Evolutionary conservation across 73 alveolate species (phyloP).

Genomic region (Paramecium biaurelia): DNA sequence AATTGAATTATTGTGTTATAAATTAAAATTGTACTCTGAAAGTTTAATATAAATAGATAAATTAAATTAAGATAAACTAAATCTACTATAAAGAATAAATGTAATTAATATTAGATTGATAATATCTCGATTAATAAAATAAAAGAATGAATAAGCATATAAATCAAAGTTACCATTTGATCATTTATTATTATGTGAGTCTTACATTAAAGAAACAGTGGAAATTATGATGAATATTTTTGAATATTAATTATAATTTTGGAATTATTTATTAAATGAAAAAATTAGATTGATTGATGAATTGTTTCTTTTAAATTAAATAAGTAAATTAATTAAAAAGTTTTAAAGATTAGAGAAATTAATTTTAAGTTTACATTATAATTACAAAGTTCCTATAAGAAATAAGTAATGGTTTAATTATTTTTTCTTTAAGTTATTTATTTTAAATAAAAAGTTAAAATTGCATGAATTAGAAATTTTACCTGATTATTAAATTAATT

Average conservation of each 20-base stretch:
- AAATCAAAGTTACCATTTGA: neutral
- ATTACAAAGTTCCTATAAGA: neutral
- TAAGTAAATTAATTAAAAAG: neutral
- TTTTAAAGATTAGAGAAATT: neutral
- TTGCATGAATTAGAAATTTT: neutral
- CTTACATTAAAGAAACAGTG: neutral
- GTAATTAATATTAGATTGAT: neutral
- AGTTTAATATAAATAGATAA: neutral
- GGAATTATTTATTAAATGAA: neutral
- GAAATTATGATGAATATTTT: neutral
- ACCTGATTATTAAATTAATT: neutral
- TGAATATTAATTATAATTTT: neutral
- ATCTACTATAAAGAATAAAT: neutral
- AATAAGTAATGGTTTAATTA: neutral
- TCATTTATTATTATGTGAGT: neutral
- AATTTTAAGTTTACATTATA: neutral
- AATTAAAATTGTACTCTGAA: neutral
- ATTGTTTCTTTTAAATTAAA: neutral
- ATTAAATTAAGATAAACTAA: neutral
- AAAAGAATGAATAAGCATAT: neutral
- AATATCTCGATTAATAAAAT: neutral
- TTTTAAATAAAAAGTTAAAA: neutral
- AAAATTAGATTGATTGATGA: neutral
- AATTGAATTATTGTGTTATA: neutral
- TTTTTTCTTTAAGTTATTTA: neutral